These are phyloP conservation scores for Rhizophora mangle DNA, from an alignment of 345 rosid genomes.

Conservation along the genomic window DNA sequence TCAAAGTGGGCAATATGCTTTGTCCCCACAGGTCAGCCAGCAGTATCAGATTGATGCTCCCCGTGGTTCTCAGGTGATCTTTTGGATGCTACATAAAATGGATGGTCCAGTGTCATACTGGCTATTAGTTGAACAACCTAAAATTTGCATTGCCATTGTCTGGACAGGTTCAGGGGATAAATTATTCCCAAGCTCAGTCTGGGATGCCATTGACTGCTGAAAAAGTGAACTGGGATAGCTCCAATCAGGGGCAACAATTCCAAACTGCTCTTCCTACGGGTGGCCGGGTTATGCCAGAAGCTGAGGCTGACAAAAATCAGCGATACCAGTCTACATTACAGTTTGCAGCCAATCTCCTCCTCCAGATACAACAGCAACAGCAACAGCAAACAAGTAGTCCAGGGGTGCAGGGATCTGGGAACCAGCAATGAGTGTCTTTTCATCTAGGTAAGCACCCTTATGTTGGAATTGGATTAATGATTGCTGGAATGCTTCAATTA, in stretches of 20 bases:
- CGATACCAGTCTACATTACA: slow-evolving; percentile 88
- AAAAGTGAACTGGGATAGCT: slow-evolving; percentile 39
- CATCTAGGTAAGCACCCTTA: slow-evolving; percentile 16
- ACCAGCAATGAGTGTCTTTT: slow-evolving; percentile 27
- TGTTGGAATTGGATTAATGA: not conserved
- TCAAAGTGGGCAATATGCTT: slow-evolving; percentile 55
- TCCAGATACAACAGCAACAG: slow-evolving; percentile 79
- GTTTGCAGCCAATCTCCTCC: slow-evolving; percentile 90
- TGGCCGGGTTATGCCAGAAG: slow-evolving; percentile 47
- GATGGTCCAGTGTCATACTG: slow-evolving; percentile 37
- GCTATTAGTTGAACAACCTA: slow-evolving; percentile 41
- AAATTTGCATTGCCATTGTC: slow-evolving; percentile 26
- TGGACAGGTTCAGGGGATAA: slow-evolving; percentile 42
- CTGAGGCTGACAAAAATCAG: slow-evolving; percentile 79
- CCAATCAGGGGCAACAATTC: slow-evolving; percentile 51
- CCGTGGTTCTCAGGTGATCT: slow-evolving; percentile 35
- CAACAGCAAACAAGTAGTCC: slow-evolving; percentile 25
- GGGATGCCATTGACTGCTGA: slow-evolving; percentile 40
- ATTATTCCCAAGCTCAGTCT: slow-evolving; percentile 44
- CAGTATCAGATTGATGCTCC: slow-evolving; percentile 47
- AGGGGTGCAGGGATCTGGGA: slow-evolving; percentile 22
- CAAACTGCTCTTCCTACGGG: slow-evolving; percentile 50
- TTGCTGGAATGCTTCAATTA: not conserved
- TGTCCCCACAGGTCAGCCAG: slow-evolving; percentile 51
- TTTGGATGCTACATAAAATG: not conserved